These are phyloP conservation scores for Russula sp. DNA, from an alignment of 768 basidiomycete genomes.

Conservation along the genomic window DNA sequence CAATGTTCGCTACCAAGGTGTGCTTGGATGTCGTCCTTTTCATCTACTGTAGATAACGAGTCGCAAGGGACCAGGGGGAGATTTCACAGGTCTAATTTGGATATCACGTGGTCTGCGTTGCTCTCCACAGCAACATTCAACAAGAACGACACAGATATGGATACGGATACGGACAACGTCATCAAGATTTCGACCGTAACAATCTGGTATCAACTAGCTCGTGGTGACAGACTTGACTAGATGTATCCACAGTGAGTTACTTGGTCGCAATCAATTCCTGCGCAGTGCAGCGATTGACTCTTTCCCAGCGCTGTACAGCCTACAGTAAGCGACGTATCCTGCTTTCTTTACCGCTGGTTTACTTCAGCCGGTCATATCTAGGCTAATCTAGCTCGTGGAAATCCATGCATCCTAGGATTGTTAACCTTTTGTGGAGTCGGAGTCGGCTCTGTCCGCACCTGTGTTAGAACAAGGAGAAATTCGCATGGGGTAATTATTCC, in stretches of 20 bases:
- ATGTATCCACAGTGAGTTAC: not conserved
- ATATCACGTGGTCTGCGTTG: not conserved
- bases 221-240: not conserved
- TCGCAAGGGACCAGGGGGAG: too few relatives aligned
- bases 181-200: not conserved
- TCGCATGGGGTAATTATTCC: not conserved
- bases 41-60: not conserved
- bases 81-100: not conserved
- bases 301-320: constrained; percentile 18
- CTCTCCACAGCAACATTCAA: too few relatives aligned
- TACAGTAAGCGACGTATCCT: constrained; percentile 12
- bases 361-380: constrained; percentile 12
- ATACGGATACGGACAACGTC: not conserved
- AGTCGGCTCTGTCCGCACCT: not conserved
- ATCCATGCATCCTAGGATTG: constrained; percentile 2
- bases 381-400: constrained; percentile 8
- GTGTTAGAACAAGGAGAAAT: not conserved
- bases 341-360: constrained; percentile 11
- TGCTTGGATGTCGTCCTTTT: not conserved
- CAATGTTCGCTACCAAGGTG: too few relatives aligned
- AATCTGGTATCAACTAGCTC: not conserved
- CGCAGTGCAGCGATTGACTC: not conserved
- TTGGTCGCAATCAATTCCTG: not conserved
- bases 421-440: constrained; percentile 10
- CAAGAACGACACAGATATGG: too few relatives aligned